phyloP scores from a whole-genome alignment of 257 asterid genomes.

The Solanum lignicaule region DNA sequence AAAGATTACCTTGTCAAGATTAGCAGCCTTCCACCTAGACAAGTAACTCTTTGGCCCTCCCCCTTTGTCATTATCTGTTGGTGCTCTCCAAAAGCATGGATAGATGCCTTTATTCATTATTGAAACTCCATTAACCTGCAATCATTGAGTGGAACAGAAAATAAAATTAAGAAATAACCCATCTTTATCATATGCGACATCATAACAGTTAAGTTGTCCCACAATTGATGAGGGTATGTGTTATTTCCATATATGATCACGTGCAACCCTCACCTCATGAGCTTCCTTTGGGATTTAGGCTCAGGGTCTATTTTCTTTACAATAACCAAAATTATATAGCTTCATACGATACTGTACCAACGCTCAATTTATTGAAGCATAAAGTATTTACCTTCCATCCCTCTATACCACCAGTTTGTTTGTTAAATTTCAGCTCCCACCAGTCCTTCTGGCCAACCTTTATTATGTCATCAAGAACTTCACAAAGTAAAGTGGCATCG shows the following conservation, averaged over 20 bases:
- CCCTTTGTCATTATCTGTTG: constrained; percentile 94
- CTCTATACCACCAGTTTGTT: constrained; percentile 52
- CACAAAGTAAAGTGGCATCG: constrained; percentile 22
- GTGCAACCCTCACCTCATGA: background rate
- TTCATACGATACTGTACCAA: background rate
- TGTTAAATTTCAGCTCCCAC: constrained; percentile 76
- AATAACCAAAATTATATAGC: background rate
- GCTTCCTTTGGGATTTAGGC: background rate
- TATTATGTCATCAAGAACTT: constrained; percentile 42
- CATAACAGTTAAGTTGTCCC: background rate
- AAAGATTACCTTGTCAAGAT: constrained; percentile 41
- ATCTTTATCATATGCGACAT: background rate
- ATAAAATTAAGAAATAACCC: background rate
- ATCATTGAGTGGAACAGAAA: background rate
- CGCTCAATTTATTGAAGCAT: background rate
- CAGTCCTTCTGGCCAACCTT: constrained; percentile 37
- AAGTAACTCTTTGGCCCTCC: constrained; percentile 64
- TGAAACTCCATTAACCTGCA: constrained; percentile 51
- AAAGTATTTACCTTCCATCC: constrained; percentile 71
- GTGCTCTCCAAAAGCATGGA: constrained; percentile 99
- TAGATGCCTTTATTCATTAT: constrained; percentile 63
- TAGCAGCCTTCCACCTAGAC: constrained; percentile 67
- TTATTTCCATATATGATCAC: background rate
- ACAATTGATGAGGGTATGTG: background rate
- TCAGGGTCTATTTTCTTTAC: background rate